Base-by-base conservation (phyloP, 352 stramenopile species). In the Blastocystis sp. region DNA sequence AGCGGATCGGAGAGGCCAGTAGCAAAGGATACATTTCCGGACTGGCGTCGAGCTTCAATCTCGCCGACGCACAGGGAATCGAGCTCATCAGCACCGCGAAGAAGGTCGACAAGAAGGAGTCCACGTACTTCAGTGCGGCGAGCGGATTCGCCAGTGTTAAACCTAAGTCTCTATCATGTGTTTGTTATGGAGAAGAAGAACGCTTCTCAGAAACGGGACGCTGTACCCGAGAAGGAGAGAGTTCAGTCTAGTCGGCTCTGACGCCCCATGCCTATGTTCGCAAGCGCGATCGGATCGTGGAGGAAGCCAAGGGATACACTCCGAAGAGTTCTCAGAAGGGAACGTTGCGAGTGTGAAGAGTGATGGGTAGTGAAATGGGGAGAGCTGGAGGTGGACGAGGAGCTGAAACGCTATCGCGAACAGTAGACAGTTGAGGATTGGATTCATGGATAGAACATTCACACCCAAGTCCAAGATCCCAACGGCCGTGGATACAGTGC, bases 71-170 rank as follows among this genome's bases (percentile, higher is more conserved):
- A 44, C 40, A 85, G 3, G 75, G 75, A 56, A 72, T 85, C 42
- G 75, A 85, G 63, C 27, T 85, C 16, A 76, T 85, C 40, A 85
- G 59, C 49, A 72, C 11, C n/a, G 63, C 40, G n/a, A 85, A 85
- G 49, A 72, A 54, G 32, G 32, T 27, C n/a, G 63, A 85, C 21
- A 72, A 51, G 24, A 65, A 38, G 34, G 75, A 85, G 2, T 48
- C 27, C 1, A 85, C 51, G 54, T 85, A 85, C 24, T 85, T 85
- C 49, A 76, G 48, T 40, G 42, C 53, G 3, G 36, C 54, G 29
- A 85, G 75, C 29, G 75, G 75, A 14, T 85, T 85, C 65, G n/a
- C 75, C 16, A 85, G 75, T 85, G 75, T 85, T 56, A 18, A 34
- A 59, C 75, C 75, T 3, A 69, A 85, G 27, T 59, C 8, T 36